These are phyloP conservation scores for Amanita rubescens DNA, from an alignment of 768 basidiomycete species.

Conservation along the genomic window DNA sequence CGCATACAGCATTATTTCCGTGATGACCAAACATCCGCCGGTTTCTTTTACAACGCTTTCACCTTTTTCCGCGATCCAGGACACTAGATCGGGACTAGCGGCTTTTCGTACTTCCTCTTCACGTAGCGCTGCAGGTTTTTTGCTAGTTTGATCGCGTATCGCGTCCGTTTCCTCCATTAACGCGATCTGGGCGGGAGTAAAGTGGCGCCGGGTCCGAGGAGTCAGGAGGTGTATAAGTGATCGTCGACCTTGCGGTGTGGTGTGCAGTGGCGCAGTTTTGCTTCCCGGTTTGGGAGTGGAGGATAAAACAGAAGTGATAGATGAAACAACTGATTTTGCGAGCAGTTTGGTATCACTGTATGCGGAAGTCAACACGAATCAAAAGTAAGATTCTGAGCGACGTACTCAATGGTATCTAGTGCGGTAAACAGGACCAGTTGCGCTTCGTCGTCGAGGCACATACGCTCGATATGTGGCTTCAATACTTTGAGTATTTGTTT, in stretches of 20 bases:
- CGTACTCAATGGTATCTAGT: constrained; percentile 84
- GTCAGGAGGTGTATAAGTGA: constrained; percentile 77
- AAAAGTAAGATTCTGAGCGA: constrained; percentile 8
- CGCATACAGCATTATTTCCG: constrained; percentile 79
- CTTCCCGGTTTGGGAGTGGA: constrained; percentile 55
- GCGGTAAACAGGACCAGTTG: constrained; percentile 87
- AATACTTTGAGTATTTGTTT: constrained; percentile 87
- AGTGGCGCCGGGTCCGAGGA: constrained; percentile 79
- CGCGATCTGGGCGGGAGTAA: constrained; percentile 74
- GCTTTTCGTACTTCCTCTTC: constrained; percentile 64
- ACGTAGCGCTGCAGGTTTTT: constrained; percentile 63
- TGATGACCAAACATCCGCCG: constrained; percentile 69
- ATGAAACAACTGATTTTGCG: constrained; percentile 68
- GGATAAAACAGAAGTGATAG: constrained; percentile 59
- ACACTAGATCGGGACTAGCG: constrained; percentile 68
- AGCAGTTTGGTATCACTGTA: constrained; percentile 85
- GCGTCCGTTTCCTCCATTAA: constrained; percentile 69
- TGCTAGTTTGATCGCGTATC: constrained; percentile 67
- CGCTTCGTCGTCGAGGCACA: constrained; percentile 86
- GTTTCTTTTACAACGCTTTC: constrained; percentile 63
- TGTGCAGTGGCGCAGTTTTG: constrained; percentile 29
- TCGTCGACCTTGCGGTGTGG: constrained; percentile 69
- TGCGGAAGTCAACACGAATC: neutral
- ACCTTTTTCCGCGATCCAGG: constrained; percentile 59
- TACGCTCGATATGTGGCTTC: constrained; percentile 83